phyloP scores from a whole-genome alignment of 768 basidiomycete species.

The Russula sp. region DNA sequence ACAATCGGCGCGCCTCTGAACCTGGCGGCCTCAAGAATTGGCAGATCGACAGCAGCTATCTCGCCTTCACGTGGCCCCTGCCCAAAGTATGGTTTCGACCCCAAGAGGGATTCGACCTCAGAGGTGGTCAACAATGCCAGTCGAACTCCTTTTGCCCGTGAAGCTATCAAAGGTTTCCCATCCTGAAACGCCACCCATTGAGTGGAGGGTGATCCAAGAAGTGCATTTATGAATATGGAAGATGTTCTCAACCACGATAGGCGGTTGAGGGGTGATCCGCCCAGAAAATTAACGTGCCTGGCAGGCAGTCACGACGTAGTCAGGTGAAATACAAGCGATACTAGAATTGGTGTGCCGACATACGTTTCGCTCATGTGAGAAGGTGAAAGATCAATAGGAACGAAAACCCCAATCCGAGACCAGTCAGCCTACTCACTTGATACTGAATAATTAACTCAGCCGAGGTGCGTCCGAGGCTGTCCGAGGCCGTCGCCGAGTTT shows the following conservation, averaged over 20 bases:
- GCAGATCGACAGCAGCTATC: constrained; percentile 25
- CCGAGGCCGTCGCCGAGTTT: constrained; percentile 4
- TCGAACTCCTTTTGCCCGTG: constrained; percentile 31
- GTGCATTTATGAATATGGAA: constrained; percentile 66
- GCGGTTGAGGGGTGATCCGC: constrained; percentile 70
- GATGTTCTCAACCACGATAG: constrained; percentile 78
- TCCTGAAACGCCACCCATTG: constrained; percentile 75
- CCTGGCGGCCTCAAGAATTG: constrained; percentile 49
- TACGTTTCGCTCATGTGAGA: constrained; percentile 21
- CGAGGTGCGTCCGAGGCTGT: neutral
- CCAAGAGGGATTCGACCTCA: constrained; percentile 61
- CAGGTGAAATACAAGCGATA: constrained; percentile 11
- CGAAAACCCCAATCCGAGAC: neutral
- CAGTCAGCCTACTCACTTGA: neutral
- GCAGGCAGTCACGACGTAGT: constrained; percentile 8
- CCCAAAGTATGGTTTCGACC: constrained; percentile 61
- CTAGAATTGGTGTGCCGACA: constrained; percentile 10
- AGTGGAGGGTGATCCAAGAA: constrained; percentile 52
- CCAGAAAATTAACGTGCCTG: constrained; percentile 46
- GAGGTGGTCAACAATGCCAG: constrained; percentile 54
- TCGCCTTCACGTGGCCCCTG: constrained; percentile 50
- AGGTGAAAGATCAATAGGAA: neutral
- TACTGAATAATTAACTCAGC: constrained; percentile 1
- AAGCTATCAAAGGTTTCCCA: constrained; percentile 59
- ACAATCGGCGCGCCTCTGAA: constrained; percentile 56